phyloP scores from a whole-genome alignment of 2,329 filamentous ascomycete species.

The Neonectria neomacrospora region DNA sequence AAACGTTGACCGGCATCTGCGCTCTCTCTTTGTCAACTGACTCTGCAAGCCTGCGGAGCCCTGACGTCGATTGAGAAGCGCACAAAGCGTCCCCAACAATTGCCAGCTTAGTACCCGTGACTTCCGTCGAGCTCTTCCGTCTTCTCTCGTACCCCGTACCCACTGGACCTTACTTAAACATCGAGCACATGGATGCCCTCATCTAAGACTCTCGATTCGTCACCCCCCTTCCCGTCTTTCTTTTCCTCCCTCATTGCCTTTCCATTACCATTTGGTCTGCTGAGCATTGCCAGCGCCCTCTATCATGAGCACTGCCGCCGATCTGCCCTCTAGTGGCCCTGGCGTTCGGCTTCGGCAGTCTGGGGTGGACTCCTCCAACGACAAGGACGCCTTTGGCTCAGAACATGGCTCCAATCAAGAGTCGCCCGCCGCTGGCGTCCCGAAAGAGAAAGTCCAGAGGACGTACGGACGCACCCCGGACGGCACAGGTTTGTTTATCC shows the following conservation, averaged over 20 bases:
- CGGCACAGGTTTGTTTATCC: slow-evolving; percentile 79
- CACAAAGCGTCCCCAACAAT: slow-evolving; percentile 28
- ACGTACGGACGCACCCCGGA: slow-evolving; percentile 92
- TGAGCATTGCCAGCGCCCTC: slow-evolving; percentile 15
- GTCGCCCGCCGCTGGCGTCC: slow-evolving; percentile 26
- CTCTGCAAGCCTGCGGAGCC: slow-evolving; percentile 42
- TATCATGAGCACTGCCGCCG: slow-evolving; percentile 48
- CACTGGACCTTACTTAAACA: slow-evolving; percentile 8
- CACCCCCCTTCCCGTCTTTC: neutral
- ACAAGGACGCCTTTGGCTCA: slow-evolving; percentile 29
- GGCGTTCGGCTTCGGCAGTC: slow-evolving; percentile 47
- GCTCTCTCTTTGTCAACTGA: slow-evolving; percentile 14
- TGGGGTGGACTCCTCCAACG: slow-evolving; percentile 32
- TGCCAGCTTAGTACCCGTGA: slow-evolving; percentile 21
- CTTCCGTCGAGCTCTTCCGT: slow-evolving; percentile 20
- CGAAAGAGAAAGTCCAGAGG: slow-evolving; percentile 64
- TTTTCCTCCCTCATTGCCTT: slow-evolving; percentile 10
- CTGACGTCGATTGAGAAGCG: slow-evolving; percentile 41
- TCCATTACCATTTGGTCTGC: slow-evolving; percentile 13
- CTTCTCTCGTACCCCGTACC: slow-evolving; percentile 17
- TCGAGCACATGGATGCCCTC: neutral
- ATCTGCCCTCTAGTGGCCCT: slow-evolving; percentile 40
- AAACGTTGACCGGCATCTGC: slow-evolving; percentile 21
- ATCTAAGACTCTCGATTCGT: slow-evolving; percentile 1
- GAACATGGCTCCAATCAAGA: slow-evolving; percentile 29